Base-by-base conservation (phyloP, 179 eudicot genomes). In the Beta lomatogona region DNA sequence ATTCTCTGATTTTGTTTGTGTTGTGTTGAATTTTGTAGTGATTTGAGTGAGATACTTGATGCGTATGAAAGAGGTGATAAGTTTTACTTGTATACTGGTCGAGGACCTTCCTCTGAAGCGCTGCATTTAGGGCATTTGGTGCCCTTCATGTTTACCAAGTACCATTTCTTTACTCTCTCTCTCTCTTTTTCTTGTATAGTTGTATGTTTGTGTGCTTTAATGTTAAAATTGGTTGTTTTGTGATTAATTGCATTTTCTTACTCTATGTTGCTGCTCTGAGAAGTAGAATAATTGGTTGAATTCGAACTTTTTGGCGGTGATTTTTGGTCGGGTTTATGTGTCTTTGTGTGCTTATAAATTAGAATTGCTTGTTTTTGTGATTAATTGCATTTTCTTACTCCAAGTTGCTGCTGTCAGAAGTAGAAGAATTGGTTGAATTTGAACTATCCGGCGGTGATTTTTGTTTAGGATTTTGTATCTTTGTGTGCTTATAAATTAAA, bases 131-230 rank as follows among this genome's bases (percentile, higher is more conserved):
- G 98, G 9, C 98, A 95, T 92, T 90, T 95, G 31, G 82, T 95
- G 19, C 98, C 98, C 12, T 95, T 95, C 76, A 93, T 93, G 98
- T 95, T 95, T 82, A 95, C 98, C 77, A 95, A 95, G 98, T 95
- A 91, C 73, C 84, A 46, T 67, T 59, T 61, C 53, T 36, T 13
- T 31, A 21, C 55, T 76, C 9, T 36, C 18, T 5, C 16, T 3
- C 28, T 22, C 60, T 48, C 10, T 15, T 25, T 25, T 25, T 25
- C 28, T 25, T 25, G 28, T 25, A 25, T 25, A 25, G 28, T 25
- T 25, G 46, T 13, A 13, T 14, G 5, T 41, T 66, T 18, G 9
- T 48, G 52, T 48, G 52, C 41, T 36, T 36, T 36, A 36, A 36
- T 36, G 41, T 36, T 45, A 15, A 8, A 59, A 6, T 36, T 19